Evolutionary conservation across 2,329 filamentous ascomycete species (phyloP).

Genomic region (Paracamarosporium sp.): DNA sequence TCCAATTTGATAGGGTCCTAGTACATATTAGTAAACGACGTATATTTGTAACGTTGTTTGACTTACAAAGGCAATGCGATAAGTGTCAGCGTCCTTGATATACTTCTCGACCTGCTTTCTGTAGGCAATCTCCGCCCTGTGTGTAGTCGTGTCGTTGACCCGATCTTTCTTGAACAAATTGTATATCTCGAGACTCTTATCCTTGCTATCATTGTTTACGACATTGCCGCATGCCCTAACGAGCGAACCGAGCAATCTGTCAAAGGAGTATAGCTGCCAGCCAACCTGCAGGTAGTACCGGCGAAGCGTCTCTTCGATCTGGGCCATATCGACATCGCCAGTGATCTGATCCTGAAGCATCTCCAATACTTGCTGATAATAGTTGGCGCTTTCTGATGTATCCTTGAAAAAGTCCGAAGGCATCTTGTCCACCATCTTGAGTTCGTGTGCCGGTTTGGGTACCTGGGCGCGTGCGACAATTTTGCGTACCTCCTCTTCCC

Average conservation of each 20-base stretch:
- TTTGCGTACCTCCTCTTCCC: conserved; percentile 73
- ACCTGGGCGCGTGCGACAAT: conserved; percentile 76
- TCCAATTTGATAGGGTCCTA: conserved; percentile 69
- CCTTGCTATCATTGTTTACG: conserved; percentile 84
- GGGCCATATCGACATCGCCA: conserved; percentile 79
- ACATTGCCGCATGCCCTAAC: conserved; percentile 83
- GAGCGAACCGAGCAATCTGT: conserved; percentile 83
- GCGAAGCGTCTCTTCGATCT: conserved; percentile 88
- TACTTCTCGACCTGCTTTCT: conserved; percentile 92
- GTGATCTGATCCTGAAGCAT: conserved; percentile 87
- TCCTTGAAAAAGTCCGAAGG: conserved; percentile 76
- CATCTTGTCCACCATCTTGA: conserved; percentile 83
- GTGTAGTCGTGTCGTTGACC: conserved; percentile 83
- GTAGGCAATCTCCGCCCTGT: conserved; percentile 86
- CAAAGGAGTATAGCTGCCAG: conserved; percentile 92
- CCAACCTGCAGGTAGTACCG: conserved; percentile 90
- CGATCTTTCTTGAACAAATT: conserved; percentile 85
- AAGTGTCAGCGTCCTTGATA: conserved; percentile 90
- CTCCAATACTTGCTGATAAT: conserved; percentile 84
- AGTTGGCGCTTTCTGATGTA: conserved; percentile 68
- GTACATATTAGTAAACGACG: conserved; percentile 43
- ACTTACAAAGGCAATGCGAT: conserved; percentile 89
- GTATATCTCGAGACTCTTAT: conserved; percentile 91
- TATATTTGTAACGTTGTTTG: not conserved
- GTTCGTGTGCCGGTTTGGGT: conserved; percentile 80